Evolutionary conservation across 345 rosid genomes (phyloP).

Genomic region (Dipteronia dyeriana): DNA sequence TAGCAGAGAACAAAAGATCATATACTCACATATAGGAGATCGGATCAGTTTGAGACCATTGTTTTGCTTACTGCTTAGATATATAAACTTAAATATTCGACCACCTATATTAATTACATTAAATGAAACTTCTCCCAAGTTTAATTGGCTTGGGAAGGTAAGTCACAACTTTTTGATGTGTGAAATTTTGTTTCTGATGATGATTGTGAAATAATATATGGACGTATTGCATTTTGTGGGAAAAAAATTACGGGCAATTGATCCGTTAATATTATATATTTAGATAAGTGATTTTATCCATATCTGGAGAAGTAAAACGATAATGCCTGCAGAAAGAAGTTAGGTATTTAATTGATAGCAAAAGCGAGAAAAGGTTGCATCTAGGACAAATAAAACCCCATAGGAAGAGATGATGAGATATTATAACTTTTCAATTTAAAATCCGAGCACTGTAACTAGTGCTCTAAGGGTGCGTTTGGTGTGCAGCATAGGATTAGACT

Average conservation of each 20-base stretch:
- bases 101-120: too few species aligned
- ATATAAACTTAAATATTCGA: too few species aligned
- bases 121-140: too few species aligned
- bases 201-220: background rate
- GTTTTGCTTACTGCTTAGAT: too few species aligned
- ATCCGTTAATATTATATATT: background rate
- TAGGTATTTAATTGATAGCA: background rate
- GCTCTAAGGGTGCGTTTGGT: too few species aligned
- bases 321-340: background rate
- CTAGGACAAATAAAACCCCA: background rate
- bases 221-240: background rate
- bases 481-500: too few species aligned
- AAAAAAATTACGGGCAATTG: background rate
- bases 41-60: too few species aligned
- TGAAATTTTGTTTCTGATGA: too few species aligned
- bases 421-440: background rate
- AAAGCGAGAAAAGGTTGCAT: conserved; percentile 7
- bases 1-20: too few species aligned
- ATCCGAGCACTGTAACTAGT: background rate
- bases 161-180: too few species aligned
- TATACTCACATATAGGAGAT: too few species aligned
- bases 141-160: too few species aligned
- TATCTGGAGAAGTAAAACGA: background rate
- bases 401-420: background rate
- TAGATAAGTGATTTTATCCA: background rate